Evolutionary conservation across 2,329 filamentous ascomycete species (phyloP).

Genomic region (Colletotrichum sp.): DNA sequence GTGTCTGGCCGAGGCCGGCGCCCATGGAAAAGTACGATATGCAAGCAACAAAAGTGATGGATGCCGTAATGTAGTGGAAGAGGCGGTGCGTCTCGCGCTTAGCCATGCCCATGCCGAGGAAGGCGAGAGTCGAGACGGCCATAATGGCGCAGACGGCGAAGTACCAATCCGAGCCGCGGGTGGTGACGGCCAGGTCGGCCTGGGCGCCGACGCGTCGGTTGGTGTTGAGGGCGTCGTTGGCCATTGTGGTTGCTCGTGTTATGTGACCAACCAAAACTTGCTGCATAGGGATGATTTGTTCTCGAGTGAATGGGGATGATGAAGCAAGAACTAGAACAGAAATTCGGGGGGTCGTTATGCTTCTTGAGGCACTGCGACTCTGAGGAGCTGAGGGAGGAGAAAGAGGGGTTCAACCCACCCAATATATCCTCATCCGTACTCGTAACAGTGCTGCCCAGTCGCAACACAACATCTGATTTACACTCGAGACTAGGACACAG

Average conservation of each 20-base stretch:
- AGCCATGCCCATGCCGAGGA: conserved; percentile 56
- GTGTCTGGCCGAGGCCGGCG: conserved; percentile 67
- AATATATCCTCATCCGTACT: conserved; percentile 11
- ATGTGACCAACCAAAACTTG: neutral
- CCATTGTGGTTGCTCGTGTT: conserved; percentile 23
- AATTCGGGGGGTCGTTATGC: neutral
- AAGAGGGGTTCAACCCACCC: neutral
- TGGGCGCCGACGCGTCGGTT: conserved; percentile 53
- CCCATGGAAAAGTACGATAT: conserved; percentile 73
- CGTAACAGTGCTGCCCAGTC: neutral
- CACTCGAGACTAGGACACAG: neutral
- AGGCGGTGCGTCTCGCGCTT: conserved; percentile 61
- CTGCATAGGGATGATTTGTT: neutral
- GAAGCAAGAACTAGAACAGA: neutral
- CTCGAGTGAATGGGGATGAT: neutral
- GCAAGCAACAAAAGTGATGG: conserved; percentile 61
- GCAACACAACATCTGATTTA: neutral
- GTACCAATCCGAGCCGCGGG: conserved; percentile 66
- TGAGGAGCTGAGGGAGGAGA: neutral
- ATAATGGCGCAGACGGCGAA: conserved; percentile 67
- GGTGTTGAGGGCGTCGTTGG: conserved; percentile 49
- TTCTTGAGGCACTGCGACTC: neutral
- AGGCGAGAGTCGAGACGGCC: conserved; percentile 55
- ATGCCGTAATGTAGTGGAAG: conserved; percentile 69
- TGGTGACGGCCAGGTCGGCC: conserved; percentile 63